Evolutionary conservation across 306 rosid species (phyloP).

Genomic region (Lupinus albus): DNA sequence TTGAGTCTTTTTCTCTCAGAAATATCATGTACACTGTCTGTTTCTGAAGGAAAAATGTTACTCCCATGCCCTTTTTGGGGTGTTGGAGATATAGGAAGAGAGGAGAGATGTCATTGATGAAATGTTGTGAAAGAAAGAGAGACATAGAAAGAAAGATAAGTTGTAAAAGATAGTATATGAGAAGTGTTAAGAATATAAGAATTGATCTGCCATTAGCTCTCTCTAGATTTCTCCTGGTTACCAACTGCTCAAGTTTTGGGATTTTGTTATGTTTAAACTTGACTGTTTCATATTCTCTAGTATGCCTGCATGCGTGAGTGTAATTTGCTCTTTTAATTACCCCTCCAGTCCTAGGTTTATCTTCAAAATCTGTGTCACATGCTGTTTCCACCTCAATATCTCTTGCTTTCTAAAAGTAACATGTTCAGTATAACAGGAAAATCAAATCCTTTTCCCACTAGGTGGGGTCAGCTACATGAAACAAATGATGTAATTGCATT

Average conservation of each 20-base stretch:
- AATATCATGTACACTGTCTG: background rate
- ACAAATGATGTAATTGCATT: too few species aligned
- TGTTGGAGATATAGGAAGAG: too few species aligned
- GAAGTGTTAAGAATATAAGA: too few species aligned
- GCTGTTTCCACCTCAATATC: slow-evolving; percentile 19
- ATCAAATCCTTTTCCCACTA: background rate
- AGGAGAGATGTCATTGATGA: too few species aligned
- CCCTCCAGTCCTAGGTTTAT: slow-evolving; percentile 3
- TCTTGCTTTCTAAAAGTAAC: background rate
- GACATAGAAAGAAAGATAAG: too few species aligned
- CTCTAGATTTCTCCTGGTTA: too few species aligned
- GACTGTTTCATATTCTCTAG: slow-evolving; percentile 1
- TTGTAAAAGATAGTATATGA: too few species aligned
- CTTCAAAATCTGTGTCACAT: slow-evolving; percentile 13
- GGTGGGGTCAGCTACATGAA: background rate
- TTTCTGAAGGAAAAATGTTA: too few species aligned
- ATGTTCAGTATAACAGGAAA: background rate
- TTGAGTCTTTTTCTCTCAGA: background rate
- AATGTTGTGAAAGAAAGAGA: too few species aligned
- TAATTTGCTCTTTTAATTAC: background rate
- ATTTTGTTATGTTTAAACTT: slow-evolving; percentile 10
- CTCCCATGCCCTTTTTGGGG: too few species aligned
- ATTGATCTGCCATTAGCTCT: too few species aligned
- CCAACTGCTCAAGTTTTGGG: background rate
- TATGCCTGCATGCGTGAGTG: background rate